A percentile compares a stretch with the other conserved stretches of the same genome.
phyloP scores from a whole-genome alignment of 257 asterid genomes.

The Solanum acaule region DNA sequence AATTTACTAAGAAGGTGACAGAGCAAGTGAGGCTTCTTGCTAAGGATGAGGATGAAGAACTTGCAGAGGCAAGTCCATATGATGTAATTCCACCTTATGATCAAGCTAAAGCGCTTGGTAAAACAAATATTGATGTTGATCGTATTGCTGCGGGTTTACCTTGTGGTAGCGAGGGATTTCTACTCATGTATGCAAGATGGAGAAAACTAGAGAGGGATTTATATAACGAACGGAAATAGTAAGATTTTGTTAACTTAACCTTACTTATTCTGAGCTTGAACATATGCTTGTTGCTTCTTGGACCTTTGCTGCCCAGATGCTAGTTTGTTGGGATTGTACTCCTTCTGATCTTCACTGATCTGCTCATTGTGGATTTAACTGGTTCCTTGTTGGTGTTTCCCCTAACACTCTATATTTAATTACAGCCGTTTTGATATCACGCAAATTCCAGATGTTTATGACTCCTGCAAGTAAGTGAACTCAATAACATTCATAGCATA shows the following conservation, averaged over 20 bases:
- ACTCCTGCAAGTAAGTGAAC: constrained; percentile 90
- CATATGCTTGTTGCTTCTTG: neutral
- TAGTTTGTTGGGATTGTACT: neutral
- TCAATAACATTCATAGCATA: neutral
- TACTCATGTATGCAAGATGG: constrained; percentile 99
- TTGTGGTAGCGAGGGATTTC: constrained; percentile 97
- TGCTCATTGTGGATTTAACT: neutral
- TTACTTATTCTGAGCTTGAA: neutral
- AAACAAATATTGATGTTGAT: constrained; percentile 87
- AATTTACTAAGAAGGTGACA: constrained; percentile 81
- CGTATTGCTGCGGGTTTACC: constrained; percentile 98
- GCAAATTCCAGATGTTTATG: constrained; percentile 97
- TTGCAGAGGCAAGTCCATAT: constrained; percentile 54
- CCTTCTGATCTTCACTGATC: neutral
- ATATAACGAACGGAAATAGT: constrained; percentile 91
- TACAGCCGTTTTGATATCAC: constrained; percentile 87
- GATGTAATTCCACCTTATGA: constrained; percentile 87
- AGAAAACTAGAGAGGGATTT: constrained; percentile 86
- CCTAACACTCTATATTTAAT: constrained; percentile 11
- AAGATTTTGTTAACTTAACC: constrained; percentile 11
- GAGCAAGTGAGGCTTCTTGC: constrained; percentile 90
- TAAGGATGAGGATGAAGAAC: constrained; percentile 84
- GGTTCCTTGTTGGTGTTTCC: neutral
- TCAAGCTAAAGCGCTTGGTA: constrained; percentile 99
- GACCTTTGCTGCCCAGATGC: neutral